Conservation (phyloP, 192 early-diverging fungal species). For the Gaertneriomyces semiglobifer region DNA sequence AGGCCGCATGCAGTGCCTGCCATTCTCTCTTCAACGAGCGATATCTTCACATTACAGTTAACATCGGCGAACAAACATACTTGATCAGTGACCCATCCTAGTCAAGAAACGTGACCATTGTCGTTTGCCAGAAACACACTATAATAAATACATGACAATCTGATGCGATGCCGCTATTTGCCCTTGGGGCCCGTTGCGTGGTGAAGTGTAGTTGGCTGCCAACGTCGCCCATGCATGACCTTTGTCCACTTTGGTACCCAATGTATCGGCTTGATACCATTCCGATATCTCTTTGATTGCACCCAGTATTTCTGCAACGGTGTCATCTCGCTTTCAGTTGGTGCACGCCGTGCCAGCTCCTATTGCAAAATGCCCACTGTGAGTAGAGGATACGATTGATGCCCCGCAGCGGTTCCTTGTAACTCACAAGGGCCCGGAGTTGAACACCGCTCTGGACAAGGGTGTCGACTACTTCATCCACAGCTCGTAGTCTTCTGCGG, state of each 20-base stretch:
- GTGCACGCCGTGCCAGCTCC: slow-evolving; percentile 39
- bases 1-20: no score
- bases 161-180: slow-evolving; percentile 3
- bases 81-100: no score
- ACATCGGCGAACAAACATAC: no score
- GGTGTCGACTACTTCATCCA: slow-evolving; percentile 46
- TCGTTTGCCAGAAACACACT: no score
- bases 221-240: slow-evolving; percentile 38
- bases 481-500: slow-evolving; percentile 41
- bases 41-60: no score
- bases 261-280: slow-evolving; percentile 53
- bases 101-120: no score
- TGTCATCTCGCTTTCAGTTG: slow-evolving; percentile 44
- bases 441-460: slow-evolving; percentile 45
- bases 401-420: neutral
- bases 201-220: slow-evolving; percentile 38
- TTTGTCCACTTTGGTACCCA: slow-evolving; percentile 59
- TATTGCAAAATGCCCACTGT: slow-evolving; percentile 4
- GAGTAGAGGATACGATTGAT: neutral
- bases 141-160: no score
- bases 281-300: slow-evolving; percentile 46
- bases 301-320: slow-evolving; percentile 55
- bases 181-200: slow-evolving; percentile 24
- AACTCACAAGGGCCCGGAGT: slow-evolving; percentile 43
- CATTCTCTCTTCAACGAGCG: no score